These are phyloP conservation scores for Scleroderma bovista DNA, from an alignment of 768 basidiomycete species.

Conservation along the genomic window DNA sequence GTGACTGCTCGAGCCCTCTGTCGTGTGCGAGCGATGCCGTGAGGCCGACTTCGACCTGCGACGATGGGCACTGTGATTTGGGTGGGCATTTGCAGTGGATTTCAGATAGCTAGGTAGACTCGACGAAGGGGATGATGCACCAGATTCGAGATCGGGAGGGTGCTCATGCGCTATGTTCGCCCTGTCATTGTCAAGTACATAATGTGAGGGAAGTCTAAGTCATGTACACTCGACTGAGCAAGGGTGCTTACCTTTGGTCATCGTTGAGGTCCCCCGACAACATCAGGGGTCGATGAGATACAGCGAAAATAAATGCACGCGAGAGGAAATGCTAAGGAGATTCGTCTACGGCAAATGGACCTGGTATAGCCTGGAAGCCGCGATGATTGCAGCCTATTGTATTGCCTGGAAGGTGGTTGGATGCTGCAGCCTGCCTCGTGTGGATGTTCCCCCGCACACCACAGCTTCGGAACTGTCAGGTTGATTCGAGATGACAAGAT, in stretches of 20 bases:
- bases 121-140: conserved; percentile 23
- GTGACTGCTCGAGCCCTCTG: conserved; percentile 25
- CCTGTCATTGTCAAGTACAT: conserved; percentile 9
- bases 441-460: background rate
- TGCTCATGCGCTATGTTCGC: conserved; percentile 21
- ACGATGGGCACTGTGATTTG: background rate
- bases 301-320: background rate
- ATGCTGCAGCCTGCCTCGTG: conserved; percentile 21
- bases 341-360: background rate
- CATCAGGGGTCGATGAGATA: conserved; percentile 20
- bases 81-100: background rate
- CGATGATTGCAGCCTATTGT: conserved; percentile 5
- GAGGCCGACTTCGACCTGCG: conserved; percentile 20
- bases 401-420: conserved; percentile 7
- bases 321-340: background rate
- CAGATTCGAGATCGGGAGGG: conserved; percentile 27
- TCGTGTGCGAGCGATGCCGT: conserved; percentile 21
- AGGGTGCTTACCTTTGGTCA: conserved; percentile 18
- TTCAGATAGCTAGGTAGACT: conserved; percentile 12
- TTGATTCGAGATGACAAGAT: background rate
- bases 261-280: conserved; percentile 23
- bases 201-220: background rate
- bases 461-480: conserved; percentile 6
- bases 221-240: background rate
- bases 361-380: conserved; percentile 1